A percentile compares a stretch with the other conserved stretches of the same genome.
These are phyloP conservation scores for Saccharomycopsis synnaedendra DNA, from an alignment of 805 yeast genomes.

Conservation along the genomic window DNA sequence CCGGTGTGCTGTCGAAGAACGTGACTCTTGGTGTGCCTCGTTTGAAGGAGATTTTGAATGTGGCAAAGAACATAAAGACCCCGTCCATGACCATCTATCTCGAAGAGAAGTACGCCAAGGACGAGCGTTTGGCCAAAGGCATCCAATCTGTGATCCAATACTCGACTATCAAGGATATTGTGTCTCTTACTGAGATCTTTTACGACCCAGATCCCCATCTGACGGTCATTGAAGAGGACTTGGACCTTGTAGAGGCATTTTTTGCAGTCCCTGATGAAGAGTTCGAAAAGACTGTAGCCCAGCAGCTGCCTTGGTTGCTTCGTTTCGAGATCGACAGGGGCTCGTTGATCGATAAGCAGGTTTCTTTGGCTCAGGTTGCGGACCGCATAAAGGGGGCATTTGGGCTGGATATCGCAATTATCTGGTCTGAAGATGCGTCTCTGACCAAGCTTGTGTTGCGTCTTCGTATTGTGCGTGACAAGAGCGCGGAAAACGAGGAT, in stretches of 20 bases:
- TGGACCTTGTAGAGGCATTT: slow-evolving; percentile 93
- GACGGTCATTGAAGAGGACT: slow-evolving; percentile 94
- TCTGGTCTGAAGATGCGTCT: slow-evolving; percentile 94
- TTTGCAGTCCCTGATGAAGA: slow-evolving; percentile 97
- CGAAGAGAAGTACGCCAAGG: slow-evolving; percentile 66
- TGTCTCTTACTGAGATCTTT: slow-evolving; percentile 93
- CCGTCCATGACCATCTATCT: slow-evolving; percentile 97
- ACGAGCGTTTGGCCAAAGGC: slow-evolving; percentile 88
- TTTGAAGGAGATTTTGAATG: slow-evolving; percentile 93
- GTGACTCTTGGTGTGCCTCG: slow-evolving; percentile 97
- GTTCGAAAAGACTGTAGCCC: slow-evolving; percentile 85
- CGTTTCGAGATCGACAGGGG: slow-evolving; percentile 97
- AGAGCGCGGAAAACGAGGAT: slow-evolving; percentile 85
- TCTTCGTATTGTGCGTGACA: slow-evolving; percentile 97
- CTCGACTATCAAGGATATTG: slow-evolving; percentile 86
- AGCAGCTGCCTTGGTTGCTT: slow-evolving; percentile 96
- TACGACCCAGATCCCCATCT: slow-evolving; percentile 97
- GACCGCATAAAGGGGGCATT: slow-evolving; percentile 87
- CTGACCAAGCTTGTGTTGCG: slow-evolving; percentile 94
- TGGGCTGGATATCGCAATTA: slow-evolving; percentile 90
- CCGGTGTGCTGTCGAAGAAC: slow-evolving; percentile 94
- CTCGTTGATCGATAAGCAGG: slow-evolving; percentile 94
- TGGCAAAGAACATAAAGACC: slow-evolving; percentile 97
- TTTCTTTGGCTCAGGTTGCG: slow-evolving; percentile 97
- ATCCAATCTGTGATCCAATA: slow-evolving; percentile 97